Conservation (phyloP, 75 land plant species). For the Sequoiadendron giganteum region DNA sequence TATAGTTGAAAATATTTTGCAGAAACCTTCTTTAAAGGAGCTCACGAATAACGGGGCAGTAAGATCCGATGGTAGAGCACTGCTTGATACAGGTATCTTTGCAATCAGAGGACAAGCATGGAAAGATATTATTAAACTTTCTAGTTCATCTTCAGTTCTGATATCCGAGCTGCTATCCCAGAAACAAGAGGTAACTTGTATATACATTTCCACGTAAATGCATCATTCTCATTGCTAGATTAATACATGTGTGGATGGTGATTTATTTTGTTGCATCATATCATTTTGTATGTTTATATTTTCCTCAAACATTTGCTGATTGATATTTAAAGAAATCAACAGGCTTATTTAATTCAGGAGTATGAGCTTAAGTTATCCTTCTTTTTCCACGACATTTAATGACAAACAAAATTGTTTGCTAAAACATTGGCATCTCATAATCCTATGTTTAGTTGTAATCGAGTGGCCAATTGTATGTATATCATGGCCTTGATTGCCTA, state of each 20-base stretch:
- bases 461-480: no score
- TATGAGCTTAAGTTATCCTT: background rate
- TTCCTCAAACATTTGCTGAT: background rate
- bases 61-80: constrained; percentile 62
- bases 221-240: background rate
- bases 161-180: constrained; percentile 49
- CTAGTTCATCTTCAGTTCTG: constrained; percentile 53
- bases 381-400: background rate
- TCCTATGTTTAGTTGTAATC: no score
- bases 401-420: background rate
- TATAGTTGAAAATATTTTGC: constrained; percentile 77
- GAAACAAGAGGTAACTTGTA: constrained; percentile 65
- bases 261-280: background rate
- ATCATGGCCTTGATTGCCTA: no score
- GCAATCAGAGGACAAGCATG: constrained; percentile 86
- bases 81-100: constrained; percentile 94
- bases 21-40: constrained; percentile 73
- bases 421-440: no score
- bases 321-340: background rate
- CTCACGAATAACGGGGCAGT: constrained; percentile 70
- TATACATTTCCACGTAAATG: background rate
- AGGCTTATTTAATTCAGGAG: background rate
- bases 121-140: constrained; percentile 60
- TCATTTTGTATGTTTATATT: background rate
- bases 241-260: background rate